phyloP scores from a whole-genome alignment of 169 alveolate species.

The Perkinsus olseni region DNA sequence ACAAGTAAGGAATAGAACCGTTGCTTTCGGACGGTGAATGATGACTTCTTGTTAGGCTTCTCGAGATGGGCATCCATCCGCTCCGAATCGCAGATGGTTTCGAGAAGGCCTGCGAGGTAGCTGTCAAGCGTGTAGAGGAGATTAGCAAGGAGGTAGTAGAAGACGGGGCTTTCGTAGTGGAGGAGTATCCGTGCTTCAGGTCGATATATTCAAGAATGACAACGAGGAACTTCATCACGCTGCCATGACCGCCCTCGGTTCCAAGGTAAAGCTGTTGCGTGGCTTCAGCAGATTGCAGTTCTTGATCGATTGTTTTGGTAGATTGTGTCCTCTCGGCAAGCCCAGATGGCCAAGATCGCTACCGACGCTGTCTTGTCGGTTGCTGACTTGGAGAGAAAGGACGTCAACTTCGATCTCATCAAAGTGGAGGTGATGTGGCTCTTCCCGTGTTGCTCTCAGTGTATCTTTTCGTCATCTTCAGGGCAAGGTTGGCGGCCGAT shows the following conservation, averaged over 20 bases:
- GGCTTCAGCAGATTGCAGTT: slow-evolving; percentile 23
- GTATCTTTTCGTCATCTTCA: not conserved
- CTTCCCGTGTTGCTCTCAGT: not conserved
- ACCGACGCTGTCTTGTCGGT: slow-evolving; percentile 96
- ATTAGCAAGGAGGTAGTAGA: slow-evolving; percentile 47
- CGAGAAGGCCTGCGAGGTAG: slow-evolving; percentile 93
- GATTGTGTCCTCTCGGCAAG: slow-evolving; percentile 63
- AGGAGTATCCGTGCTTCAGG: slow-evolving; percentile 33
- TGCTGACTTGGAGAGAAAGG: slow-evolving; percentile 91
- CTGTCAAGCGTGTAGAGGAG: slow-evolving; percentile 75
- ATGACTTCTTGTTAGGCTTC: not conserved
- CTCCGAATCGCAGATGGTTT: slow-evolving; percentile 94
- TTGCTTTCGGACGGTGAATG: not conserved
- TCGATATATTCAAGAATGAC: slow-evolving; percentile 53
- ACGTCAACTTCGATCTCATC: slow-evolving; percentile 95
- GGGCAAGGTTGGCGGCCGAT: slow-evolving; percentile 92
- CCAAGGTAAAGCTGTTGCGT: slow-evolving; percentile 78
- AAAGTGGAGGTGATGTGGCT: slow-evolving; percentile 46
- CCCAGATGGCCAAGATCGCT: slow-evolving; percentile 84
- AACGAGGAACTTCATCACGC: slow-evolving; percentile 57
- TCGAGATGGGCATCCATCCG: slow-evolving; percentile 90
- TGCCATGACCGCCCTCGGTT: slow-evolving; percentile 94
- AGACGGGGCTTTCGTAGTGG: not conserved
- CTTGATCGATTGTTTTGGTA: not conserved
- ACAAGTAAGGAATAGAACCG: slow-evolving; percentile 5